These are phyloP conservation scores for Saxophila tyrrhenica DNA, from an alignment of 495 filamentous ascomycete genomes.

Conservation along the genomic window DNA sequence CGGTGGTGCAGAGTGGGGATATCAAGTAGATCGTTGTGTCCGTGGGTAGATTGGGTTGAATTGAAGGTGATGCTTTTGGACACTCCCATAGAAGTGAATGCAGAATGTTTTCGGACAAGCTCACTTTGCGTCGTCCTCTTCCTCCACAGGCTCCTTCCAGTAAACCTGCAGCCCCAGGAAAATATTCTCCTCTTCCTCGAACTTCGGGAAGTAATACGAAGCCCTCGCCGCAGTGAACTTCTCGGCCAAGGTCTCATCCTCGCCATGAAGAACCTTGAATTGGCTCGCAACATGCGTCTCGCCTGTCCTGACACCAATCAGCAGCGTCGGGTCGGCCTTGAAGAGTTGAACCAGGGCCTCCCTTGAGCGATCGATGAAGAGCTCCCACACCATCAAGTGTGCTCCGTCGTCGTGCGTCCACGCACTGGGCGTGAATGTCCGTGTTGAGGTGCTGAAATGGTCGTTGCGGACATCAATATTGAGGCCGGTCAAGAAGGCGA, in stretches of 20 bases:
- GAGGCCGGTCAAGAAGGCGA: background rate
- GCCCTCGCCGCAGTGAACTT: background rate
- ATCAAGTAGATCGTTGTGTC: slow-evolving; percentile 21
- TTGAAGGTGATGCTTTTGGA: no score
- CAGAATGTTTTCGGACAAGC: background rate
- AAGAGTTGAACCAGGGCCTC: background rate
- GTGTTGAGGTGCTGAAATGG: no score
- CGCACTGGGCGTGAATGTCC: no score
- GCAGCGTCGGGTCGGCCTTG: background rate
- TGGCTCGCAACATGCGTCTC: background rate
- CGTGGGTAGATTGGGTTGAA: background rate
- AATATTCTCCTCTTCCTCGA: slow-evolving; percentile 5
- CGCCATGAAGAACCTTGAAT: background rate
- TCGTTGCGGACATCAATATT: background rate
- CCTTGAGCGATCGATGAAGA: background rate
- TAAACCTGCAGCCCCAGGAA: slow-evolving; percentile 10
- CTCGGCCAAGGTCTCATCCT: background rate
- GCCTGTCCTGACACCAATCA: background rate
- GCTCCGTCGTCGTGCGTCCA: background rate
- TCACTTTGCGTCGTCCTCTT: background rate
- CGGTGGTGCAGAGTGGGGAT: slow-evolving; percentile 26
- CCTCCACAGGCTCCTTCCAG: slow-evolving; percentile 2
- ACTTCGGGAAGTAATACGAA: slow-evolving; percentile 3
- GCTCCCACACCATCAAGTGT: background rate
- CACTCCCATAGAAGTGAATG: no score